A percentile compares a stretch with the other conserved stretches of the same genome.
These are phyloP conservation scores for Phylloporus sp. DNA, from an alignment of 768 basidiomycete genomes.

Conservation along the genomic window DNA sequence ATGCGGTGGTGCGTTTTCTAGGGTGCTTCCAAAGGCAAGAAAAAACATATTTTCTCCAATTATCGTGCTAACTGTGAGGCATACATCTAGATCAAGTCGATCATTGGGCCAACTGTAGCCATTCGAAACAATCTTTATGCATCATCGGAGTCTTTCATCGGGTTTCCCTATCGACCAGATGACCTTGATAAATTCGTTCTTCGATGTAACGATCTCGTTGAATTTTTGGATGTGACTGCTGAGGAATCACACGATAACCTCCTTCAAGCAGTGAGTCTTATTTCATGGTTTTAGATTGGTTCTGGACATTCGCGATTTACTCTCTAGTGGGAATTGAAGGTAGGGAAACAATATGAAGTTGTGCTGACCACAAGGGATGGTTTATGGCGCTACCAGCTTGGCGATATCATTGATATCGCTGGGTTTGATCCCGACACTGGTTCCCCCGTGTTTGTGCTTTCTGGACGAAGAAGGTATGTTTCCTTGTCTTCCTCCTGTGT, in stretches of 20 bases:
- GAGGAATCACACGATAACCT: constrained; percentile 1
- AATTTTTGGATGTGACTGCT: background rate
- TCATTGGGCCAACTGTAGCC: constrained; percentile 2
- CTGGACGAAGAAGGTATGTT: background rate
- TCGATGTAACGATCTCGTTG: background rate
- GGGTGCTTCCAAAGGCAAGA: background rate
- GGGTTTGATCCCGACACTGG: background rate
- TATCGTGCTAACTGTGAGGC: background rate
- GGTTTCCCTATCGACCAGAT: background rate
- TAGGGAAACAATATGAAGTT: background rate
- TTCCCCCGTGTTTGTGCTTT: background rate
- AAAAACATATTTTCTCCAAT: background rate
- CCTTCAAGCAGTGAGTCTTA: constrained; percentile 1
- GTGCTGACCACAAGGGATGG: background rate
- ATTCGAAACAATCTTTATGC: constrained; percentile 1
- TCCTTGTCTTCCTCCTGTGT: no score
- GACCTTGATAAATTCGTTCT: background rate
- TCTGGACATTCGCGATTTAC: no score
- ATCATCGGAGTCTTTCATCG: background rate
- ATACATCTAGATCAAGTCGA: background rate
- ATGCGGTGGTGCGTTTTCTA: constrained; percentile 3
- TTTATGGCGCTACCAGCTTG: background rate
- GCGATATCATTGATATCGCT: background rate
- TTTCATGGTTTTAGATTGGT: background rate
- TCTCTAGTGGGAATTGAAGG: background rate